Base-by-base conservation (phyloP, 768 basidiomycete species). In the Mycena latifolia region DNA sequence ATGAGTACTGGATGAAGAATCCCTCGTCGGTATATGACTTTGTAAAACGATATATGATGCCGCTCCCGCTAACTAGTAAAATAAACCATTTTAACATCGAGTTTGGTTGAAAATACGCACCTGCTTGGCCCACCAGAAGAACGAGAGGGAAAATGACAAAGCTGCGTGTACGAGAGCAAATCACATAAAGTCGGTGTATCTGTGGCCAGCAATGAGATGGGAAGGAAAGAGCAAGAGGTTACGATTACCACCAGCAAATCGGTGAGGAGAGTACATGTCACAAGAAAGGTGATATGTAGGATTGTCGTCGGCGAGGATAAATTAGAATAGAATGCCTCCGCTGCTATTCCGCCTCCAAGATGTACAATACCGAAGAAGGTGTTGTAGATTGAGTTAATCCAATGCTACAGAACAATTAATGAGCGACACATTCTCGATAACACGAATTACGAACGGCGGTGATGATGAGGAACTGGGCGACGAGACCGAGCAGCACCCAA, bases 131-230 rank as follows among this genome's bases (percentile, higher is more conserved):
- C 27, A 51, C 11, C 3, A 60, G 47, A 14, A 39, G 5, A 2
- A 20, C 29, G 43, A 33, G 10, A 31, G 39, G 55, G 25, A n/a
- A 41, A 6, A 50, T 4, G 35, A 50, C 24, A 24, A 60, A 5
- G 29, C 11, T n/a, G 17, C 27, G 29, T 10, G 28, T 29, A 22
- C n/a, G 29, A 15, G 58, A 31, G n/a, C 14, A 50, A 22, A 60
- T 50, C 47, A 60, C 58, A 50, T 60, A 60, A 11, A 60, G 37
- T 35, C 58, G 58, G 27, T 60, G 58, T 14, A 60, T 50, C 58
- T 60, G 18, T 25, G 6, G 11, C n/a, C 31, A 6, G 31, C 5
- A 50, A 37, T 7, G n/a, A n/a, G 24, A 18, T 22, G 22, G 20
- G 25, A 20, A 14, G 29, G n/a, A 15, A 15, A 17, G 20, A 50